phyloP scores from a whole-genome alignment of 192 early-diverging fungal genomes.

The Backusella tuberculispora region DNA sequence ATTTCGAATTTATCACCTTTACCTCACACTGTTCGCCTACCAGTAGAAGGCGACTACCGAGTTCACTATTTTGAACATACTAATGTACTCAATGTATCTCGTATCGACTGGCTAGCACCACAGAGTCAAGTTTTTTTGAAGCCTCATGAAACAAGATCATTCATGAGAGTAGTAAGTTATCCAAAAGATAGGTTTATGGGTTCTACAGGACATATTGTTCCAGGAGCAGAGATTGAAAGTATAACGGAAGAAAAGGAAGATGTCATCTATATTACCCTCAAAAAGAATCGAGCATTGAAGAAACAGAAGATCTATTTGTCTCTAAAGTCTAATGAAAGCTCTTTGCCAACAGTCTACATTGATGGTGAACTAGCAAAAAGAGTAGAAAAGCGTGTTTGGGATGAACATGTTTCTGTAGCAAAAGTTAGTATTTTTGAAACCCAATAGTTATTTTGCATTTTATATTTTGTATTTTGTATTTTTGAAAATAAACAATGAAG shows the following conservation, averaged over 20 bases:
- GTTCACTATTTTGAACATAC: slow-evolving; percentile 30
- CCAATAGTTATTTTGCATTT: neutral
- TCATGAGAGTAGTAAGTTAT: slow-evolving; percentile 12
- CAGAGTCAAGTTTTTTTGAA: neutral
- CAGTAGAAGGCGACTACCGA: neutral
- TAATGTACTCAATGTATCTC: slow-evolving; percentile 24
- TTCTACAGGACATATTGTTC: slow-evolving; percentile 33
- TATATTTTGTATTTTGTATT: too few species aligned
- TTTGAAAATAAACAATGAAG: neutral
- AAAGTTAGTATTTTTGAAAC: slow-evolving; percentile 11
- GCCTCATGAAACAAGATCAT: slow-evolving; percentile 31
- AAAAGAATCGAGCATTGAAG: neutral
- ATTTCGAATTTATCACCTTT: slow-evolving; percentile 30
- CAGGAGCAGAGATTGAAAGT: slow-evolving; percentile 34
- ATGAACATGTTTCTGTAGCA: slow-evolving; percentile 14
- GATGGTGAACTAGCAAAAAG: neutral
- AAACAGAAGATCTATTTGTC: neutral
- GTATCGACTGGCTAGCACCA: slow-evolving; percentile 16
- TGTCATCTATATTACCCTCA: neutral
- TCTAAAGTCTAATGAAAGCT: neutral
- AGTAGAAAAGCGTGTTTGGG: slow-evolving; percentile 4
- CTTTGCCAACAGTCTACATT: neutral
- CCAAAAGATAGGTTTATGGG: slow-evolving; percentile 27
- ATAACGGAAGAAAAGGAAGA: slow-evolving; percentile 11
- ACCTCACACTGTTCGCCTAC: slow-evolving; percentile 10